Percentiles rank a stretch among this genome's conserved stretches.
These are phyloP conservation scores for Cystobasidium slooffiae DNA, from an alignment of 1,284 basidiomycete species.

Conservation along the genomic window DNA sequence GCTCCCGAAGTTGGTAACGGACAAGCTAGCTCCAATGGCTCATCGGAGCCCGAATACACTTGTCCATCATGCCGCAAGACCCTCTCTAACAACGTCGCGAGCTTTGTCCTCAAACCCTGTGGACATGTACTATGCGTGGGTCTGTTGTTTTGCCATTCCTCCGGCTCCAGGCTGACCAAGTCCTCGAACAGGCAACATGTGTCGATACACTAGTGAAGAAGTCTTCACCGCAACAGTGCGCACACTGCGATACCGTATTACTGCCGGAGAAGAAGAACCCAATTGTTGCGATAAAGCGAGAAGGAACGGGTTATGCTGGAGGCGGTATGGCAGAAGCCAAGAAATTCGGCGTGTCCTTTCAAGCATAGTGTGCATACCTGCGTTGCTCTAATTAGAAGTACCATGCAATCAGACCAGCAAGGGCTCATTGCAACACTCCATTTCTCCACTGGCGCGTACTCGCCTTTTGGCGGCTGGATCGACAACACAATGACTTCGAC, in stretches of 20 bases:
- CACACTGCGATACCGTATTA: slow-evolving; percentile 48
- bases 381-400: too few relatives aligned
- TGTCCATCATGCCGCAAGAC: slow-evolving; percentile 87
- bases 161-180: not conserved
- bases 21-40: slow-evolving; percentile 56
- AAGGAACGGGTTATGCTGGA: slow-evolving; percentile 51
- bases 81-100: slow-evolving; percentile 74
- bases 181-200: slow-evolving; percentile 46
- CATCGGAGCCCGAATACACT: slow-evolving; percentile 66
- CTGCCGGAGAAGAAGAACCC: slow-evolving; percentile 47
- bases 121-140: slow-evolving; percentile 51
- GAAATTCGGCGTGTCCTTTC: slow-evolving; percentile 50
- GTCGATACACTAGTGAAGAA: slow-evolving; percentile 51
- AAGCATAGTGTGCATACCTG: slow-evolving; percentile 39
- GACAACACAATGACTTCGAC: too few relatives aligned
- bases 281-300: slow-evolving; percentile 49
- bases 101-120: slow-evolving; percentile 59
- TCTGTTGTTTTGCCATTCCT: too few relatives aligned
- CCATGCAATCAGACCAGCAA: too few relatives aligned
- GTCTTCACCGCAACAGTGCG: slow-evolving; percentile 46
- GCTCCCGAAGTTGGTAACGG: slow-evolving; percentile 48
- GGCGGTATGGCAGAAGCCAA: slow-evolving; percentile 50
- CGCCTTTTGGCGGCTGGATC: too few relatives aligned
- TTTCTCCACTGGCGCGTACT: too few relatives aligned
- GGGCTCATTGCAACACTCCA: too few relatives aligned